Evolutionary conservation across 2,329 filamentous ascomycete species (phyloP), one percentile per base, ranked within the genome.

Genomic region (Venturia aucupariae): DNA sequence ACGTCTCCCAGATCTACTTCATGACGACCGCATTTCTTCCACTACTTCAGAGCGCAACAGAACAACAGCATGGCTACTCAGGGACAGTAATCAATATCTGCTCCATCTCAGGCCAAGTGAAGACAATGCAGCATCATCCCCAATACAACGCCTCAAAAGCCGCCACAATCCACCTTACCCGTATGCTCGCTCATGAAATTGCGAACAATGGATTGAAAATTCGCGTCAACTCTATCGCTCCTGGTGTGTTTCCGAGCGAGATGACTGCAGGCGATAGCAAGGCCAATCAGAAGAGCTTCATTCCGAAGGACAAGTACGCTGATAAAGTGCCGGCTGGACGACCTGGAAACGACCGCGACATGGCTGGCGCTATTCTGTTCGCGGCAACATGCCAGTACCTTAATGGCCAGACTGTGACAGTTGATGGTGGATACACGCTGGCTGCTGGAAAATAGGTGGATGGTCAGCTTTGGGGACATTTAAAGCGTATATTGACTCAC

Each of bases 261-360:
- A 84, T 85, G 81, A 85, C 82, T 2, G 78, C 82, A 0, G 75
- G 78, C 6, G 78, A 79, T 59, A 80, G 77, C 65, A 78, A 78
- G 42, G 77, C 79, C 19, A 79, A 80, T 67, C 80, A 84, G 74
- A 85, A 84, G 77, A 80, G 76, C 38, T 72, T 80, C 66, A 76
- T 85, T 65, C 77, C 78, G 10, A 83, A 81, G 73, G 79, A 81
- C 64, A 76, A 81, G 68, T 82, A 80, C 70, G 77, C 75, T 63
- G 69, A 74, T 66, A 80, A 79, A 61, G 74, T 82, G 61, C 80
- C 82, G 8, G 79, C 81, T 6, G 74, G 75, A 65, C 70, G 81
- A 54, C 82, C 82, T 0, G 84, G 84, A 0, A 80, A 82, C 32
- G 84, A 86, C 67, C 72, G 80, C 39, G 84, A 86, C 69, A 86